phyloP scores from a whole-genome alignment of 345 rosid genomes.

The Cardamine resedifolia region DNA sequence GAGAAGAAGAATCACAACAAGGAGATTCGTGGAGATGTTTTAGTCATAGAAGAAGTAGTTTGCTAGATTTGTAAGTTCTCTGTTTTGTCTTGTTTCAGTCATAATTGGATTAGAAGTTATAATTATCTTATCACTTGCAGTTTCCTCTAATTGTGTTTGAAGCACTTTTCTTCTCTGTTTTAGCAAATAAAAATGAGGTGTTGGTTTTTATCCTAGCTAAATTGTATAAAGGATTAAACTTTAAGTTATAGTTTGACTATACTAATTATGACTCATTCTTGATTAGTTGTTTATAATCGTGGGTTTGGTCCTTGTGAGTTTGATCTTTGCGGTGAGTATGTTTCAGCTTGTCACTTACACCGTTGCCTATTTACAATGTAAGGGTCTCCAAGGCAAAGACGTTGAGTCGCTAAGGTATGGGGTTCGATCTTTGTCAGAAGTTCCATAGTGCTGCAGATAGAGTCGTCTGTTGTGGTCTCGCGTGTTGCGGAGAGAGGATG shows the following conservation, averaged over 20 bases:
- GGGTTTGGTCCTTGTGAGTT: conserved; percentile 36
- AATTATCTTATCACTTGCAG: neutral
- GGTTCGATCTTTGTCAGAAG: no score
- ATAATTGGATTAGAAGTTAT: neutral
- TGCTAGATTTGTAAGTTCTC: conserved; percentile 45
- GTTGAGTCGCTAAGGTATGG: conserved; percentile 39
- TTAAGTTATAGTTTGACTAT: neutral
- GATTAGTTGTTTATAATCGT: no score
- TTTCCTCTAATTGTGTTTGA: neutral
- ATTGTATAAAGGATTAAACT: neutral
- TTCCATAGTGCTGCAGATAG: no score
- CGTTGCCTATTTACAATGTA: conserved; percentile 49
- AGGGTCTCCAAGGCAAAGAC: conserved; percentile 49
- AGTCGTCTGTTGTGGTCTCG: no score
- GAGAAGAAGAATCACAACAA: conserved; percentile 35
- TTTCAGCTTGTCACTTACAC: conserved; percentile 44
- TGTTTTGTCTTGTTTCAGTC: conserved; percentile 13
- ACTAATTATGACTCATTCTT: no score
- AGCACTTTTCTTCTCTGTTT: neutral
- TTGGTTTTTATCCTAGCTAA: no score
- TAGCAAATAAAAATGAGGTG: neutral
- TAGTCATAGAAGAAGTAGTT: conserved; percentile 34
- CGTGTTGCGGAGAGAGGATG: no score
- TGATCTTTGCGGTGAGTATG: conserved; percentile 35
- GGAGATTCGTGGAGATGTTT: conserved; percentile 32